Conservation (phyloP, 148 eudicot genomes). For the Pharnaceum exiguum region DNA sequence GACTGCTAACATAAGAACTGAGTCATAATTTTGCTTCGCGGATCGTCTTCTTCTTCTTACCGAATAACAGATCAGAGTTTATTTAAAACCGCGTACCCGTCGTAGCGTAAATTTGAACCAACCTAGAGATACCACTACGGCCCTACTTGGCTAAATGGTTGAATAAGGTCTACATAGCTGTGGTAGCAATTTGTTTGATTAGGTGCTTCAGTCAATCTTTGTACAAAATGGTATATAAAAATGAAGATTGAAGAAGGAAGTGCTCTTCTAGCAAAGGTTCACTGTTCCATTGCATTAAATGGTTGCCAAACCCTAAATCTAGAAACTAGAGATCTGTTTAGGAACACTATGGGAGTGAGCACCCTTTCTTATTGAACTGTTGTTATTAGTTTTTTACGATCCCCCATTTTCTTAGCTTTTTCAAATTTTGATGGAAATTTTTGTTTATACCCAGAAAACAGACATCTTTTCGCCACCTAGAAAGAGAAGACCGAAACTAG, state of each 20-base stretch:
- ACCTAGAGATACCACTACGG: too few species aligned
- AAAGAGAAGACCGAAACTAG: slow-evolving; percentile 28
- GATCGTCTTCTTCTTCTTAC: too few species aligned
- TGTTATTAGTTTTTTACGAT: neutral
- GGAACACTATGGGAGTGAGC: slow-evolving; percentile 25
- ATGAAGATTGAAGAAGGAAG: slow-evolving; percentile 1
- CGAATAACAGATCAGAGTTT: too few species aligned
- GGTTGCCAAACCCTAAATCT: slow-evolving; percentile 27
- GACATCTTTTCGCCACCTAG: slow-evolving; percentile 47
- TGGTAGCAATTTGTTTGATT: neutral
- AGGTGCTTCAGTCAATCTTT: neutral
- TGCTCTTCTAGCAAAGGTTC: neutral
- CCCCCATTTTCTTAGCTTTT: neutral
- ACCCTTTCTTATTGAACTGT: slow-evolving; percentile 18
- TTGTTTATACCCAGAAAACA: slow-evolving; percentile 32
- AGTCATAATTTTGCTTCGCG: too few species aligned
- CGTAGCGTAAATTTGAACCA: too few species aligned
- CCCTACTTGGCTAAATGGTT: too few species aligned
- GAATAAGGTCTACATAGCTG: neutral
- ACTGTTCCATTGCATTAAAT: slow-evolving; percentile 22
- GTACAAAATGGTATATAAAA: neutral
- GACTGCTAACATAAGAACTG: too few species aligned
- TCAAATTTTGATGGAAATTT: slow-evolving; percentile 16
- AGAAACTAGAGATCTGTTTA: slow-evolving; percentile 20
- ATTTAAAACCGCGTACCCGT: too few species aligned